These are phyloP conservation scores for Phytophthora foliorum DNA, from an alignment of 352 stramenopile species.

Conservation along the genomic window DNA sequence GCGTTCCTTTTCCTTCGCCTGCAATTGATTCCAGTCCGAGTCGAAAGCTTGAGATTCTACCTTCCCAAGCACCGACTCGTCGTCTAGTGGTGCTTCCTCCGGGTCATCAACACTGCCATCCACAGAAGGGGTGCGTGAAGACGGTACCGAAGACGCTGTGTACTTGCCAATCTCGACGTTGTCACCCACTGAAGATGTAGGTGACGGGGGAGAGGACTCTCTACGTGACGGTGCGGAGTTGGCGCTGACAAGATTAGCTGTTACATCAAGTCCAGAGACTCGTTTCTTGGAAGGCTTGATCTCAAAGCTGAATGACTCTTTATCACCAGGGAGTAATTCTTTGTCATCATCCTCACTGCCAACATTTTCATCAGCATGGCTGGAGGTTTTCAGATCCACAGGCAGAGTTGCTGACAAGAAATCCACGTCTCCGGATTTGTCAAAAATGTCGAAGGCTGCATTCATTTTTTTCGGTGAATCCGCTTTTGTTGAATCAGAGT, in stretches of 20 bases:
- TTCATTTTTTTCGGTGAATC: slow-evolving; percentile 10
- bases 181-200: slow-evolving; percentile 27
- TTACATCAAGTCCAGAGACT: slow-evolving; percentile 3
- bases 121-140: slow-evolving; percentile 20
- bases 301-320: slow-evolving; percentile 68
- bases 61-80: slow-evolving; percentile 31
- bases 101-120: slow-evolving; percentile 31
- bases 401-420: slow-evolving; percentile 27
- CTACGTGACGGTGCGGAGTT: neutral
- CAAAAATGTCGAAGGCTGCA: slow-evolving; percentile 40
- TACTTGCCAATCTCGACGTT: slow-evolving; percentile 42
- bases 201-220: slow-evolving; percentile 18
- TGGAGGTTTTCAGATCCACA: neutral
- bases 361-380: slow-evolving; percentile 12
- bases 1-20: slow-evolving; percentile 78
- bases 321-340: neutral
- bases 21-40: slow-evolving; percentile 76
- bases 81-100: slow-evolving; percentile 14
- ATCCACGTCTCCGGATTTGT: slow-evolving; percentile 44
- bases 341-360: slow-evolving; percentile 25
- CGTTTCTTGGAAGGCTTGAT: slow-evolving; percentile 47
- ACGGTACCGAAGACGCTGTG: slow-evolving; percentile 8
- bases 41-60: slow-evolving; percentile 48
- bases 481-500: neutral
- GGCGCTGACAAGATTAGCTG: neutral